These are phyloP conservation scores for Terfezia claveryi DNA, from an alignment of 495 filamentous ascomycete species.

Conservation along the genomic window DNA sequence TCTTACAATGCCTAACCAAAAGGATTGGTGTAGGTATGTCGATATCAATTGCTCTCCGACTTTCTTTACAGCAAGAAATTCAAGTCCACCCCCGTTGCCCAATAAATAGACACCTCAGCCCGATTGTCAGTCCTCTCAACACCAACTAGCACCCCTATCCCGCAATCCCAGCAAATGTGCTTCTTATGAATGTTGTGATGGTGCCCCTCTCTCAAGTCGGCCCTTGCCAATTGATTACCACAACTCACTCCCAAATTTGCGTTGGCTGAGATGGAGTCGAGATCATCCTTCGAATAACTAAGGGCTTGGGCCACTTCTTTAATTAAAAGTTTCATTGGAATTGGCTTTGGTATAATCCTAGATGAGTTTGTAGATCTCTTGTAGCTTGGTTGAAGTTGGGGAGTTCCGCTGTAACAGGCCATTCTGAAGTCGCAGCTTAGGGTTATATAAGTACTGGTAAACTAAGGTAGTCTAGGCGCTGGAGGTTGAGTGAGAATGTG, in stretches of 20 bases:
- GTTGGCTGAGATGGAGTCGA: constrained; percentile 30
- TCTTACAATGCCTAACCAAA: too few species aligned
- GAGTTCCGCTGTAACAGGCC: too few species aligned
- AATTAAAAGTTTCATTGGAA: constrained; percentile 13
- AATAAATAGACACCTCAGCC: constrained; percentile 46
- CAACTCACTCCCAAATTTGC: constrained; percentile 46
- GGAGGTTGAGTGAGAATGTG: too few species aligned
- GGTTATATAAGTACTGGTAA: too few species aligned
- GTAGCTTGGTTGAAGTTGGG: too few species aligned
- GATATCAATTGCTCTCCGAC: constrained; percentile 38
- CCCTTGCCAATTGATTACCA: constrained; percentile 38
- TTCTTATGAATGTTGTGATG: constrained; percentile 9
- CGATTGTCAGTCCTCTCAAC: constrained; percentile 3
- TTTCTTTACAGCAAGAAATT: constrained; percentile 35
- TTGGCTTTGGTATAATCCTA: too few species aligned
- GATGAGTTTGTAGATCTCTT: too few species aligned
- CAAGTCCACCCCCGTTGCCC: constrained; percentile 39
- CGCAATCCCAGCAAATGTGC: not conserved
- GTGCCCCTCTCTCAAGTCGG: constrained; percentile 28
- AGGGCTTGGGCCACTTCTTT: constrained; percentile 33
- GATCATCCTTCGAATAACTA: constrained; percentile 35
- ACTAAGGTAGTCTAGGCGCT: too few species aligned
- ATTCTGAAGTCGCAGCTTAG: too few species aligned
- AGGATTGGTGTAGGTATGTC: constrained; percentile 29
- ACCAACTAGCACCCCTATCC: too few species aligned